phyloP scores from a whole-genome alignment of 106 monocot species.

The Dendrobium chrysotoxum region DNA sequence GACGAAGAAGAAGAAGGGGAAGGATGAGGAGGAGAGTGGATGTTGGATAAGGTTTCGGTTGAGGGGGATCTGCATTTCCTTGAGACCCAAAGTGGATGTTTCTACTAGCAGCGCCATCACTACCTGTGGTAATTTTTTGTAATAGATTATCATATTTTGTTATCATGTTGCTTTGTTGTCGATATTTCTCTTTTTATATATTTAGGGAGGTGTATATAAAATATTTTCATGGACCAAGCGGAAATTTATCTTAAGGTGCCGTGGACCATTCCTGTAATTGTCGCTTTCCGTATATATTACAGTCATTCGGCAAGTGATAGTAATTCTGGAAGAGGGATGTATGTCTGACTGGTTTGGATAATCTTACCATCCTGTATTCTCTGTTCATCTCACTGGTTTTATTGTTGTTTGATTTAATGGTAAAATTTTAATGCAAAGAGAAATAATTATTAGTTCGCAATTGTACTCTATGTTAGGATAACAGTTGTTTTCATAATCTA shows the following conservation, averaged over 20 bases:
- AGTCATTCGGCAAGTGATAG: background rate
- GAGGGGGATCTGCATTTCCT: constrained; percentile 56
- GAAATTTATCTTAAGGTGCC: background rate
- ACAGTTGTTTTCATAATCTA: background rate
- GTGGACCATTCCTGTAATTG: background rate
- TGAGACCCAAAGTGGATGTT: constrained; percentile 71
- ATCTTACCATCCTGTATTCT: background rate
- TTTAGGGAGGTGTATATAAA: background rate
- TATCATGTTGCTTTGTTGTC: background rate
- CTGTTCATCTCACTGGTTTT: background rate
- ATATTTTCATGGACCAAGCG: background rate
- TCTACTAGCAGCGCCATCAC: constrained; percentile 50
- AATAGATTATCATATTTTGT: background rate
- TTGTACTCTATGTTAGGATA: background rate
- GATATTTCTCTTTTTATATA: background rate
- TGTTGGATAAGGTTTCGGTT: constrained; percentile 62
- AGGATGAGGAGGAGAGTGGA: constrained; percentile 21
- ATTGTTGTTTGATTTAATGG: background rate
- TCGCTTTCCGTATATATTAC: background rate
- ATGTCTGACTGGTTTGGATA: background rate
- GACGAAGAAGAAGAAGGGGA: constrained; percentile 18
- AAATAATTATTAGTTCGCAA: background rate
- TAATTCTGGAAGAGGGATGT: background rate
- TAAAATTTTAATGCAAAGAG: background rate
- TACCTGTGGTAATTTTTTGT: constrained; percentile 39